phyloP scores from a whole-genome alignment of 2,329 filamentous ascomycete genomes.

The Xylariaceae sp. region DNA sequence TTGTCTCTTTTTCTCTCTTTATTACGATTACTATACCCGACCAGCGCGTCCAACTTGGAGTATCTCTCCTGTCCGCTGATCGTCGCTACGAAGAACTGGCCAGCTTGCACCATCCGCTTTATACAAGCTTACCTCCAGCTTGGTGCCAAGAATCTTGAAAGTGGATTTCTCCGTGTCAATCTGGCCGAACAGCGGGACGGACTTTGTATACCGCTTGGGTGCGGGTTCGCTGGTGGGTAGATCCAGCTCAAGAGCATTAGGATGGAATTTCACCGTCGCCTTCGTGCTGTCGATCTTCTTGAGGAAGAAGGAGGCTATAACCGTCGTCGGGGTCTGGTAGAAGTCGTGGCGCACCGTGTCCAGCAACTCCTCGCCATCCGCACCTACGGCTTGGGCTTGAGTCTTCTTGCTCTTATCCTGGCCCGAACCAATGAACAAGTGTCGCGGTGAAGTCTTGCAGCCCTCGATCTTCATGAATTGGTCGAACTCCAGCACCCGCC shows the following conservation, averaged over 20 bases:
- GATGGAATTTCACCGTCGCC: conserved; percentile 65
- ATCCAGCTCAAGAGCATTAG: conserved; percentile 65
- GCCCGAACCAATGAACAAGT: conserved; percentile 79
- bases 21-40: conserved; percentile 37
- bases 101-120: conserved; percentile 73
- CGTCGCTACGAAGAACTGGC: conserved; percentile 78
- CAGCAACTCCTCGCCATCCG: conserved; percentile 64
- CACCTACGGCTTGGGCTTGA: conserved; percentile 22
- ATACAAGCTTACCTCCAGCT: conserved; percentile 72
- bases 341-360: conserved; percentile 82
- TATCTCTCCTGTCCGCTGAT: conserved; percentile 65
- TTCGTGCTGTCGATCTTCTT: conserved; percentile 91
- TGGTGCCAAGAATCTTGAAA: conserved; percentile 81
- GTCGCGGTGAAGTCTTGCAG: conserved; percentile 73
- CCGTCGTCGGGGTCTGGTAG: conserved; percentile 81
- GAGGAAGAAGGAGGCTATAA: conserved; percentile 88
- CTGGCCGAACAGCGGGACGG: conserved; percentile 67
- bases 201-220: conserved; percentile 70
- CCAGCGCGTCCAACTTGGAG: conserved; percentile 84
- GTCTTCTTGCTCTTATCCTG: conserved; percentile 47
- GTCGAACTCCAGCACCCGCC: conserved; percentile 91
- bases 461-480: conserved; percentile 95
- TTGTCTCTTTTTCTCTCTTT: neutral
- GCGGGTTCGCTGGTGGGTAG: conserved; percentile 74
- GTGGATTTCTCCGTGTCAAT: conserved; percentile 72